Percentiles rank a stretch among this genome's conserved stretches.
Conservation (phyloP, 2,329 filamentous ascomycete genomes). For the Lachnellula suecica region DNA sequence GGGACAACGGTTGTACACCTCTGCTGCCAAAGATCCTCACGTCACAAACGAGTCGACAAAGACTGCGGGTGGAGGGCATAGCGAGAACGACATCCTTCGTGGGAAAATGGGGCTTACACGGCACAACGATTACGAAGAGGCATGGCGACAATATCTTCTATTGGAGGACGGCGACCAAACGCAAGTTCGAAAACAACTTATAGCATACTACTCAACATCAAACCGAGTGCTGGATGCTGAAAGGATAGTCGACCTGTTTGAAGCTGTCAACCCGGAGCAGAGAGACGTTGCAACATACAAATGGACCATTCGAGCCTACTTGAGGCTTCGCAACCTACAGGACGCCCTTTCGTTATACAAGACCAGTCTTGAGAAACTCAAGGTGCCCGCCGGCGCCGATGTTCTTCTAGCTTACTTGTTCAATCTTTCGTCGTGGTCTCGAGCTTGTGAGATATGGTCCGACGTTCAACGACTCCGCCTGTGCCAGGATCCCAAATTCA, state of each 20-base stretch:
- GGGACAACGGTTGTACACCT: constrained; percentile 34
- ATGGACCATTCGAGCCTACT: constrained; percentile 41
- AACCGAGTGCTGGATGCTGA: constrained; percentile 37
- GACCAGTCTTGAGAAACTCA: constrained; percentile 14
- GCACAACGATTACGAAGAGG: constrained; percentile 34
- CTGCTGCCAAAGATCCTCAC: constrained; percentile 24
- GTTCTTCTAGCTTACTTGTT: constrained; percentile 26
- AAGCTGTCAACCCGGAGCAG: constrained; percentile 26
- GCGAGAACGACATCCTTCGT: constrained; percentile 9
- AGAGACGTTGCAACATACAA: constrained; percentile 44
- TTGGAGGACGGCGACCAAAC: constrained; percentile 19
- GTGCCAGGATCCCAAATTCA: constrained; percentile 1
- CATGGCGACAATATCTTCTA: constrained; percentile 40
- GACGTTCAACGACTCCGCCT: constrained; percentile 10
- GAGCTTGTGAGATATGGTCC: constrained; percentile 24
- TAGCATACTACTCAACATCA: constrained; percentile 41
- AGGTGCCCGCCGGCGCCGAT: constrained; percentile 20
- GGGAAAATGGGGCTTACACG: constrained; percentile 18
- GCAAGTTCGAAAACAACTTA: constrained; percentile 25
- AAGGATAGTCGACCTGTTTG: constrained; percentile 46
- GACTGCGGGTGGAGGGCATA: neutral
- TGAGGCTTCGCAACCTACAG: constrained; percentile 39
- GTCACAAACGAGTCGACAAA: neutral
- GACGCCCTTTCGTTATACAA: constrained; percentile 32
- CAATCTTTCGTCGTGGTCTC: constrained; percentile 21